Conservation (phyloP, 345 rosid species). For the Hibiscus mutabilis region DNA sequence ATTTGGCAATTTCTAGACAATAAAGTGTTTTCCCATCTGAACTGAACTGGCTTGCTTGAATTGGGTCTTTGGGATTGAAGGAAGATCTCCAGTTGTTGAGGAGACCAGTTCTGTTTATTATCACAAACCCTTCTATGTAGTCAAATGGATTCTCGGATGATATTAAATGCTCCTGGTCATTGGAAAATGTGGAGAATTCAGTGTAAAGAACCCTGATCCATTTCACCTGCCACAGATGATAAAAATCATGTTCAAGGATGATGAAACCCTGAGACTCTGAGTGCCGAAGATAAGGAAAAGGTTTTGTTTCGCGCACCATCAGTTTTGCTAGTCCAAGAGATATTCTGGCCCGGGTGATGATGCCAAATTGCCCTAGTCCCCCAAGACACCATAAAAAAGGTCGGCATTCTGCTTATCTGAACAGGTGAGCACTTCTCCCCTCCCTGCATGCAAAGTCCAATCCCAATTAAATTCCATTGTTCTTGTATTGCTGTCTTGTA, state of each 20-base stretch:
- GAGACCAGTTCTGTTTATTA: conserved; percentile 68
- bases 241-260: background rate
- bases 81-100: conserved; percentile 81
- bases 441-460: conserved; percentile 50
- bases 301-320: conserved; percentile 39
- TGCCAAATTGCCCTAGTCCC: conserved; percentile 96
- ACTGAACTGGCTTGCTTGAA: conserved; percentile 60
- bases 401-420: conserved; percentile 68
- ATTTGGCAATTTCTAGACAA: conserved; percentile 78
- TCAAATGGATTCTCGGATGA: conserved; percentile 54
- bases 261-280: too few relatives aligned
- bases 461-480: conserved; percentile 3
- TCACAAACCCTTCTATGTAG: conserved; percentile 86
- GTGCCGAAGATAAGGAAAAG: background rate
- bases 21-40: conserved; percentile 75
- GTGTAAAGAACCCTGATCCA: conserved; percentile 88
- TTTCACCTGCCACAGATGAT: conserved; percentile 50
- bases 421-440: conserved; percentile 75
- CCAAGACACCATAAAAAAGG: conserved; percentile 87
- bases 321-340: conserved; percentile 60
- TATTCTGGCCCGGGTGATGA: conserved; percentile 78
- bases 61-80: conserved; percentile 62
- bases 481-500: background rate
- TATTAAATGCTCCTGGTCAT: conserved; percentile 77
- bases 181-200: conserved; percentile 70